phyloP scores from a whole-genome alignment of 352 stramenopile genomes.

The Globisporangium okanoganense region DNA sequence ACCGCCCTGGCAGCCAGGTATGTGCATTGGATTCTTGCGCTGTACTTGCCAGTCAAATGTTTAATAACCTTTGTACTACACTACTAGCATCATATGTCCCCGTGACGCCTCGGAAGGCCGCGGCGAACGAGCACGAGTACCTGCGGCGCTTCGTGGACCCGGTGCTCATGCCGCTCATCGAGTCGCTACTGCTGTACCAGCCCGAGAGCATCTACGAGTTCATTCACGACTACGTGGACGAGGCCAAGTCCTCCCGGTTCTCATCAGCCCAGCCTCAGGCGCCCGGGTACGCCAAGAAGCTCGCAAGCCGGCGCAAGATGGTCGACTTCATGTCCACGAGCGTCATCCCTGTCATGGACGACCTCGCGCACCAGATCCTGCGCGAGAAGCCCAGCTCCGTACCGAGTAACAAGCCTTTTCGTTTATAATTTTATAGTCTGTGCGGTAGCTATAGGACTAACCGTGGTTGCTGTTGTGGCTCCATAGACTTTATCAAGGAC shows the following conservation, averaged over 20 bases:
- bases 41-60: not conserved
- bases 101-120: slow-evolving; percentile 18
- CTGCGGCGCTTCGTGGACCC: slow-evolving; percentile 70
- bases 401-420: slow-evolving; percentile 26
- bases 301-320: slow-evolving; percentile 71
- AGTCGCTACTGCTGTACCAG: slow-evolving; percentile 75
- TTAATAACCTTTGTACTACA: not conserved
- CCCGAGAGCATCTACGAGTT: slow-evolving; percentile 80
- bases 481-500: slow-evolving; percentile 57
- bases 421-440: no score
- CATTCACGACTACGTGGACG: slow-evolving; percentile 74
- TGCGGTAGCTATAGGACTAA: not conserved
- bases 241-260: slow-evolving; percentile 45
- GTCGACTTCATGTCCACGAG: slow-evolving; percentile 83
- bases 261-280: slow-evolving; percentile 10
- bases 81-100: not conserved
- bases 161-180: slow-evolving; percentile 80
- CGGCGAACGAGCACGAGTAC: slow-evolving; percentile 76
- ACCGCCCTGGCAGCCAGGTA: slow-evolving; percentile 4
- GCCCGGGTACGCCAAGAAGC: slow-evolving; percentile 61
- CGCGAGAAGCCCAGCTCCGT: slow-evolving; percentile 66
- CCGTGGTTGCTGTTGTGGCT: not conserved
- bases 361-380: slow-evolving; percentile 76
- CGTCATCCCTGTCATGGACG: slow-evolving; percentile 83
- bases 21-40: not conserved